phyloP scores from a whole-genome alignment of 2,329 filamentous ascomycete genomes.

The Phoma sp. region DNA sequence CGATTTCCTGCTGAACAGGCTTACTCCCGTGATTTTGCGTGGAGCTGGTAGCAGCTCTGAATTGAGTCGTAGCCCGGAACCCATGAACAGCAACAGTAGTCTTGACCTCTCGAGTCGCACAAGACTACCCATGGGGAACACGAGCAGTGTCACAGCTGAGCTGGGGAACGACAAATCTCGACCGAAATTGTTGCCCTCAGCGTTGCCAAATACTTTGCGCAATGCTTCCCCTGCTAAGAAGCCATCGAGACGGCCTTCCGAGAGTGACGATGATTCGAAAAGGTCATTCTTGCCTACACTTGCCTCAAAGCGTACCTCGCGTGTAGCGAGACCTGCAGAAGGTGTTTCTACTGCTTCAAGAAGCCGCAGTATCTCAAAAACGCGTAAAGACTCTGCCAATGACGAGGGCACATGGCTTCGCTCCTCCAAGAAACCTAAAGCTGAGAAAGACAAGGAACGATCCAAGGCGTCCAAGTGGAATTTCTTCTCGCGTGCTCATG shows the following conservation, averaged over 20 bases:
- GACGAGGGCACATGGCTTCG: constrained; percentile 49
- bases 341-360: constrained; percentile 19
- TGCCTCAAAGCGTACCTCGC: constrained; percentile 36
- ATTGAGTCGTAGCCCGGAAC: constrained; percentile 44
- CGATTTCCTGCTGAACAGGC: constrained; percentile 53
- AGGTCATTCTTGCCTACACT: constrained; percentile 42
- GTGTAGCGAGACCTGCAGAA: constrained; percentile 33
- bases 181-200: constrained; percentile 45
- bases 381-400: constrained; percentile 34
- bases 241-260: constrained; percentile 38
- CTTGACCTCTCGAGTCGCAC: constrained; percentile 33
- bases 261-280: constrained; percentile 46
- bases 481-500: constrained; percentile 61
- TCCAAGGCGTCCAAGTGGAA: constrained; percentile 59
- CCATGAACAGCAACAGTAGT: constrained; percentile 45
- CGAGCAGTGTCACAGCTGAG: constrained; percentile 25
- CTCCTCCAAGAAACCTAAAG: constrained; percentile 37
- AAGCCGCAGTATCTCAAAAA: constrained; percentile 23
- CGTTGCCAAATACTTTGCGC: constrained; percentile 45
- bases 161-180: constrained; percentile 24
- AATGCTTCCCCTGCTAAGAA: constrained; percentile 41
- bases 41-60: constrained; percentile 51
- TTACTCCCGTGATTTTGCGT: constrained; percentile 53
- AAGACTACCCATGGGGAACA: constrained; percentile 26
- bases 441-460: constrained; percentile 35